Percentiles rank a stretch among this genome's conserved stretches.
phyloP scores from a whole-genome alignment of 805 yeast species.

The Kazachstania africana region DNA sequence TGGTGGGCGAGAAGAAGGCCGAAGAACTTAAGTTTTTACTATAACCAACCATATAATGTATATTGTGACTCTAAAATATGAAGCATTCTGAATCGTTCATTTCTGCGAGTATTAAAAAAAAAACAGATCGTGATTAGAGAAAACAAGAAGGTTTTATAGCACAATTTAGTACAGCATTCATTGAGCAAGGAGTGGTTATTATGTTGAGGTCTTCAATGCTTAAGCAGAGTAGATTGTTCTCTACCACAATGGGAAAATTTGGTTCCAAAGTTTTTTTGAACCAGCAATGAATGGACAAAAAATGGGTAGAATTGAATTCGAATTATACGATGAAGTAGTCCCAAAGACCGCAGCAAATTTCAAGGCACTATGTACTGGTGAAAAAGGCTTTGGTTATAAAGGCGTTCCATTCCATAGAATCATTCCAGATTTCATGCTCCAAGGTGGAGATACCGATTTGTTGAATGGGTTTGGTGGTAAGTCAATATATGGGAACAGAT shows the following conservation, averaged over 20 bases:
- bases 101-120: too few relatives aligned
- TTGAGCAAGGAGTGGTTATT: too few relatives aligned
- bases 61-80: neutral
- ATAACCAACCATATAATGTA: neutral
- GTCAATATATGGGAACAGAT: conserved; percentile 65
- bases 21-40: conserved; percentile 29
- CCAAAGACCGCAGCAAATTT: conserved; percentile 77
- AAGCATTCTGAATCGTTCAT: neutral
- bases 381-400: conserved; percentile 79
- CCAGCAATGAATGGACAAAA: conserved; percentile 43
- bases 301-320: conserved; percentile 26
- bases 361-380: conserved; percentile 80
- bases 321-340: conserved; percentile 30
- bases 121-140: too few relatives aligned
- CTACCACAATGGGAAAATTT: conserved; percentile 33
- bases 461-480: conserved; percentile 92
- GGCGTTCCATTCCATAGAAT: conserved; percentile 86
- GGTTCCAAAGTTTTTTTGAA: conserved; percentile 46
- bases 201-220: conserved; percentile 14
- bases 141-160: too few relatives aligned
- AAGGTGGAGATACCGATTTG: conserved; percentile 83
- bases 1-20: conserved; percentile 31
- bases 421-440: conserved; percentile 92
- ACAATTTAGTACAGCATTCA: too few relatives aligned
- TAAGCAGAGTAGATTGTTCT: conserved; percentile 35